A percentile compares a stretch with the other conserved stretches of the same genome.
phyloP scores from a whole-genome alignment of 2,329 filamentous ascomycete genomes.

The Sphaerostilbella broomeana region DNA sequence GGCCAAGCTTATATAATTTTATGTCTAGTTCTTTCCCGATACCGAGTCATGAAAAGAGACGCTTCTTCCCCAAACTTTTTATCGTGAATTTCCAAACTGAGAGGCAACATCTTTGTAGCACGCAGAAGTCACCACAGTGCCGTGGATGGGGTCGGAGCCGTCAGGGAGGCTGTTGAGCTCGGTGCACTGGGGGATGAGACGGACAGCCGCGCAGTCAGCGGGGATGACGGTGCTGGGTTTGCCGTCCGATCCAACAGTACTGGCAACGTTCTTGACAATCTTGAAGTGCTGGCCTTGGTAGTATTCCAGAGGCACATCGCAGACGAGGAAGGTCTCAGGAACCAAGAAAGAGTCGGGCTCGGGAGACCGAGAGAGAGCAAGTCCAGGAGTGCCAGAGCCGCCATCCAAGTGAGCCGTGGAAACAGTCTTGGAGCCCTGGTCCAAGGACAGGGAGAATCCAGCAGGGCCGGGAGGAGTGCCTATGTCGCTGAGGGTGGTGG shows the following conservation, averaged over 20 bases:
- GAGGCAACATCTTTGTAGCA: conserved; percentile 34
- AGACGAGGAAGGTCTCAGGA: conserved; percentile 35
- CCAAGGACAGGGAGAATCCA: conserved; percentile 24
- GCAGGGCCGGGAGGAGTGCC: conserved; percentile 31
- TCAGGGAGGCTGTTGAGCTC: conserved; percentile 27
- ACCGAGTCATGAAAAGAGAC: no score
- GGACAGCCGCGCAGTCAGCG: conserved; percentile 33
- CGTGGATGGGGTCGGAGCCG: conserved; percentile 30
- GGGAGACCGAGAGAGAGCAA: conserved; percentile 26
- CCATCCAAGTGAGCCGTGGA: conserved; percentile 20
- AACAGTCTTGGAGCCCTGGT: conserved; percentile 24
- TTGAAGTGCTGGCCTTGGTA: conserved; percentile 30
- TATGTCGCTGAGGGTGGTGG: conserved; percentile 32
- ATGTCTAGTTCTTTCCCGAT: no score
- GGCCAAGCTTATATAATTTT: no score
- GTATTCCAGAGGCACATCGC: conserved; percentile 33
- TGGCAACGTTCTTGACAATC: conserved; percentile 30
- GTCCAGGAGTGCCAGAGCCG: conserved; percentile 28
- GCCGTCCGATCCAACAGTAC: conserved; percentile 16
- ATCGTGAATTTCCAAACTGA: conserved; percentile 32
- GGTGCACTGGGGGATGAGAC: conserved; percentile 36
- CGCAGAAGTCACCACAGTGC: conserved; percentile 27
- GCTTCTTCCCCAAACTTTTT: no score
- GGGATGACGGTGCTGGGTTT: conserved; percentile 24
- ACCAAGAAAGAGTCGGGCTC: conserved; percentile 25